phyloP scores from a whole-genome alignment of 176 grass and related monocot species.

The bread wheat (Triticum aestivum) region DNA sequence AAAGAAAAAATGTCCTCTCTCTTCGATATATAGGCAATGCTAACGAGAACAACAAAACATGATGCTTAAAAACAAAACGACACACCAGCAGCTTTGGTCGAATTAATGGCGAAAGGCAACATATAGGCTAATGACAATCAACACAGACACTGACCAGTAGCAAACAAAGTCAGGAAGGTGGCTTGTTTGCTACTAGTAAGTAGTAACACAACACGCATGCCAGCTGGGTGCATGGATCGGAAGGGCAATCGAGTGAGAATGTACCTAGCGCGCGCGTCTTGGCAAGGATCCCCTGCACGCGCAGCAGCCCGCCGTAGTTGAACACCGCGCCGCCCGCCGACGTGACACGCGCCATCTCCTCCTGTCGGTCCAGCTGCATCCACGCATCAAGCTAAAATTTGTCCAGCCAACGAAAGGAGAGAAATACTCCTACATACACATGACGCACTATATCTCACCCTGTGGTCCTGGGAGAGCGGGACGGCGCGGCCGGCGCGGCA shows the following conservation, averaged over 20 bases:
- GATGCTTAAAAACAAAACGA: too few species aligned
- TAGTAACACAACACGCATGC: background rate
- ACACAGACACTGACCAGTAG: too few species aligned
- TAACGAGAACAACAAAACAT: too few species aligned
- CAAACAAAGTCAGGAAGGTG: too few species aligned
- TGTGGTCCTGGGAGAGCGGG: constrained; percentile 79
- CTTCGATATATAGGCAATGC: too few species aligned
- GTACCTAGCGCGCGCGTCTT: background rate
- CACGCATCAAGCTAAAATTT: background rate
- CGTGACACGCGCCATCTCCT: background rate
- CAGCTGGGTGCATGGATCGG: background rate
- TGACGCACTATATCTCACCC: constrained; percentile 34
- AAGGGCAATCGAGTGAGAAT: background rate
- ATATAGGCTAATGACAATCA: too few species aligned
- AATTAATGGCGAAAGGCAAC: too few species aligned
- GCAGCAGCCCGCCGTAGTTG: background rate
- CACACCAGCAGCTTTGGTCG: too few species aligned
- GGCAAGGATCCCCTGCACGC: background rate
- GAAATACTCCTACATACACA: background rate
- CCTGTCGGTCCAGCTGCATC: background rate
- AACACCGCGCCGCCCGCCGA: background rate
- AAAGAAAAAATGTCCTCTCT: too few species aligned
- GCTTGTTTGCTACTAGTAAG: too few species aligned
- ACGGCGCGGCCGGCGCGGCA: constrained; percentile 39
- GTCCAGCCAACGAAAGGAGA: background rate